These are phyloP conservation scores for Chimonanthus salicifolius DNA, from an alignment of 164 flowering plant genomes.

Conservation along the genomic window DNA sequence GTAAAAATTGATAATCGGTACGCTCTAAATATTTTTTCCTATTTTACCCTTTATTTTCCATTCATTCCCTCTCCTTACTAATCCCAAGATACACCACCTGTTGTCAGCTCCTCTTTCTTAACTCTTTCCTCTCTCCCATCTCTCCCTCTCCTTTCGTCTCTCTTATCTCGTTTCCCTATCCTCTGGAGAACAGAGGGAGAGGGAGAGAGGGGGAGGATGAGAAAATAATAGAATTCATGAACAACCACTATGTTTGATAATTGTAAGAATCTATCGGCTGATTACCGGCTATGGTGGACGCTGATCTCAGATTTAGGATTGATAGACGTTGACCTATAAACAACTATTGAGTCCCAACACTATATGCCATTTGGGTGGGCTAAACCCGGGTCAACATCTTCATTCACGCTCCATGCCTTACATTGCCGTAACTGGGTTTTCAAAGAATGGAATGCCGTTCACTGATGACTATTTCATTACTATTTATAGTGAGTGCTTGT, in stretches of 20 bases:
- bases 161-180: too few species aligned
- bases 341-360: conserved; percentile 42
- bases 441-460: conserved; percentile 73
- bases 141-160: too few species aligned
- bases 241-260: conserved; percentile 78
- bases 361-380: conserved; percentile 99
- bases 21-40: too few species aligned
- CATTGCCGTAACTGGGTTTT: conserved; percentile 75
- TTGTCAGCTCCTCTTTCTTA: too few species aligned
- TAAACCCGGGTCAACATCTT: conserved; percentile 33
- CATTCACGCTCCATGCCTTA: conserved; percentile 73
- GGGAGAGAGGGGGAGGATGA: neutral
- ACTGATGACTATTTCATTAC: conserved; percentile 83
- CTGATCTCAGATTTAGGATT: conserved; percentile 31
- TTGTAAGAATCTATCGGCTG: conserved; percentile 53
- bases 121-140: too few species aligned
- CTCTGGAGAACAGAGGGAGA: too few species aligned
- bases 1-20: too few species aligned
- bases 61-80: too few species aligned
- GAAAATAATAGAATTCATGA: conserved; percentile 8
- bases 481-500: conserved; percentile 65
- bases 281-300: conserved; percentile 77
- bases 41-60: too few species aligned
- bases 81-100: too few species aligned
- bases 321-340: conserved; percentile 85